phyloP scores from a whole-genome alignment of 805 yeast species.

The Cyberlindnera sargentensis region DNA sequence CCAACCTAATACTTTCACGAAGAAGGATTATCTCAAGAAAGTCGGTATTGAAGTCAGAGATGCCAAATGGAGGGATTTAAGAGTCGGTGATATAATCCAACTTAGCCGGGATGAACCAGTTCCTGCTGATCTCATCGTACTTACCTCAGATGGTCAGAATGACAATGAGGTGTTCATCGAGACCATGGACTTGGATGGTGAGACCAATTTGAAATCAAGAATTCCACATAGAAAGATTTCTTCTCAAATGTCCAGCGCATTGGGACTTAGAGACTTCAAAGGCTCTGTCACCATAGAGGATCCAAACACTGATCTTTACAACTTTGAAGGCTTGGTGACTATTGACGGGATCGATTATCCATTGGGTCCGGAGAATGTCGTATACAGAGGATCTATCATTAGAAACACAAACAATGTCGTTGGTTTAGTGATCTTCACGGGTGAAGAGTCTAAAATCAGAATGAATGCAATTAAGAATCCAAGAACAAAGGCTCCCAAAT shows the following conservation, averaged over 20 bases:
- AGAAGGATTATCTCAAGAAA: conserved; percentile 21
- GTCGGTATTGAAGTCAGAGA: conserved; percentile 18
- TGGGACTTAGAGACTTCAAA: conserved; percentile 40
- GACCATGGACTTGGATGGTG: conserved; percentile 98
- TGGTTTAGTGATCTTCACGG: conserved; percentile 86
- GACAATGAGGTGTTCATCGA: conserved; percentile 68
- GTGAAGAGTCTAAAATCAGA: conserved; percentile 92
- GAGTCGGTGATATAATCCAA: conserved; percentile 81
- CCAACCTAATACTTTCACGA: conserved; percentile 23
- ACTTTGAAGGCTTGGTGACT: conserved; percentile 73
- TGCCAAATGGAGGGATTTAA: conserved; percentile 63
- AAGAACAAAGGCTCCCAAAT: conserved; percentile 86
- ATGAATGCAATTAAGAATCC: conserved; percentile 92
- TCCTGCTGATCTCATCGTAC: conserved; percentile 81
- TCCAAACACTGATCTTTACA: conserved; percentile 87
- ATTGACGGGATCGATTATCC: conserved; percentile 40
- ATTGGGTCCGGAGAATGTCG: conserved; percentile 71
- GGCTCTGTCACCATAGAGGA: conserved; percentile 71
- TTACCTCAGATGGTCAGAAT: conserved; percentile 56
- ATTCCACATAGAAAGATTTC: conserved; percentile 60
- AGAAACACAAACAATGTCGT: conserved; percentile 72
- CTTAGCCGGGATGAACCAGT: conserved; percentile 81
- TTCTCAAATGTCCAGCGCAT: conserved; percentile 40
- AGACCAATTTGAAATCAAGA: conserved; percentile 80
- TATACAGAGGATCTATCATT: conserved; percentile 84